Percentiles rank a stretch among this genome's conserved stretches.
phyloP scores from a whole-genome alignment of 1,139 yeast genomes.

The Sugiyamaella sp. region DNA sequence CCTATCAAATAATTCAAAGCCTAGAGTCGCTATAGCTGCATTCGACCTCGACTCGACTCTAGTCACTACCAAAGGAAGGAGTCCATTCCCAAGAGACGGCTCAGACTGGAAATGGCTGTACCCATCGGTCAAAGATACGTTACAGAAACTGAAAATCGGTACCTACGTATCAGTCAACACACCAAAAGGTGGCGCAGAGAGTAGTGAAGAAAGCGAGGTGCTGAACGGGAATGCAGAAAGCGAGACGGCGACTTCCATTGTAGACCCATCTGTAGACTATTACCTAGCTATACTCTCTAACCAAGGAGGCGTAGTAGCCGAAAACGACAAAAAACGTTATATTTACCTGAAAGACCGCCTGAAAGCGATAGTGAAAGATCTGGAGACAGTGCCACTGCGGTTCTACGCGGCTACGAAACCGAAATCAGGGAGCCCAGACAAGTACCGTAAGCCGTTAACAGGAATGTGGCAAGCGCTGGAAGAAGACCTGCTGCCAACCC shows the following conservation, averaged over 20 bases:
- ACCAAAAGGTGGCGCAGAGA: no score
- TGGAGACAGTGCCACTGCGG: slow-evolving; percentile 45
- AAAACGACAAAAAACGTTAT: slow-evolving; percentile 55
- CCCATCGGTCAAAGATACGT: slow-evolving; percentile 3
- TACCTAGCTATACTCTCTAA: slow-evolving; percentile 76
- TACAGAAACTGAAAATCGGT: not conserved
- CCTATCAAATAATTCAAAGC: not conserved
- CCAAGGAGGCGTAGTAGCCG: slow-evolving; percentile 67
- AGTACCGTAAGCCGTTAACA: slow-evolving; percentile 69
- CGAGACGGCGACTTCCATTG: not conserved
- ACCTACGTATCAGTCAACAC: no score
- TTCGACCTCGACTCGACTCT: slow-evolving; percentile 80
- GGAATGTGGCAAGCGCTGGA: slow-evolving; percentile 69
- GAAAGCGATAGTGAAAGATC: slow-evolving; percentile 43
- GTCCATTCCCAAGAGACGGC: slow-evolving; percentile 56
- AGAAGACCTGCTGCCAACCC: slow-evolving; percentile 40
- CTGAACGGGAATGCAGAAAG: not conserved
- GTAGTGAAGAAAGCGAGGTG: no score
- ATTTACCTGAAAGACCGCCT: slow-evolving; percentile 52
- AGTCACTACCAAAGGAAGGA: slow-evolving; percentile 61
- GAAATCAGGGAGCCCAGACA: slow-evolving; percentile 29
- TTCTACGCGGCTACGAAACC: slow-evolving; percentile 57
- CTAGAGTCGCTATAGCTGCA: slow-evolving; percentile 51
- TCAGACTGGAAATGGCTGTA: slow-evolving; percentile 73
- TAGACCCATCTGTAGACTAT: slow-evolving; percentile 34